Conservation (phyloP, 1,284 basidiomycete genomes). For the Trichosporon sp. region DNA sequence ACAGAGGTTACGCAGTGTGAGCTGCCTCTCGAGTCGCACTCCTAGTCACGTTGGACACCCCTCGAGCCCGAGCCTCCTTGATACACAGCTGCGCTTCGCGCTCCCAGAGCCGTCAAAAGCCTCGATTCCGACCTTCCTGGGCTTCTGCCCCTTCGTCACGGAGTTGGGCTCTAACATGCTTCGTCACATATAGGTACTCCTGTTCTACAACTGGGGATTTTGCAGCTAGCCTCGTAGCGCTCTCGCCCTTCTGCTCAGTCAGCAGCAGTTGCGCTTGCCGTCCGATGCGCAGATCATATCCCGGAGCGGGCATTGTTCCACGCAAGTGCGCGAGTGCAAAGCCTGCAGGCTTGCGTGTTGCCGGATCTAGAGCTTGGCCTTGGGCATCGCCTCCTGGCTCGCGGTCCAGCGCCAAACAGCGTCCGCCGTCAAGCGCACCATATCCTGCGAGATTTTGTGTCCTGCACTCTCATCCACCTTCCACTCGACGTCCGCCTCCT, state of each 20-base stretch:
- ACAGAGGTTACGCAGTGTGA: too few species aligned
- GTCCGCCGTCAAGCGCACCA: slow-evolving; percentile 10
- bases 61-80: neutral
- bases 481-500: slow-evolving; percentile 8
- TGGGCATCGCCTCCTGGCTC: neutral
- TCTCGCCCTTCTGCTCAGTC: neutral
- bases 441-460: slow-evolving; percentile 5
- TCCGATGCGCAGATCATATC: neutral
- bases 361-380: slow-evolving; percentile 1
- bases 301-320: neutral
- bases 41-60: neutral
- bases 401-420: slow-evolving; percentile 11
- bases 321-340: neutral
- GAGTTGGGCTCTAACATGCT: neutral
- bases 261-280: too few species aligned
- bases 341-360: neutral
- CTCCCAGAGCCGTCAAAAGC: neutral
- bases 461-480: slow-evolving; percentile 1
- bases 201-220: neutral
- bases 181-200: neutral
- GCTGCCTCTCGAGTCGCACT: neutral
- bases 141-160: neutral
- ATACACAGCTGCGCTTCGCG: neutral
- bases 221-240: too few species aligned
- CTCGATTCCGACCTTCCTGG: neutral